These are phyloP conservation scores for Pseudogymnoascus sp. DNA, from an alignment of 2,329 filamentous ascomycete species.

Conservation along the genomic window DNA sequence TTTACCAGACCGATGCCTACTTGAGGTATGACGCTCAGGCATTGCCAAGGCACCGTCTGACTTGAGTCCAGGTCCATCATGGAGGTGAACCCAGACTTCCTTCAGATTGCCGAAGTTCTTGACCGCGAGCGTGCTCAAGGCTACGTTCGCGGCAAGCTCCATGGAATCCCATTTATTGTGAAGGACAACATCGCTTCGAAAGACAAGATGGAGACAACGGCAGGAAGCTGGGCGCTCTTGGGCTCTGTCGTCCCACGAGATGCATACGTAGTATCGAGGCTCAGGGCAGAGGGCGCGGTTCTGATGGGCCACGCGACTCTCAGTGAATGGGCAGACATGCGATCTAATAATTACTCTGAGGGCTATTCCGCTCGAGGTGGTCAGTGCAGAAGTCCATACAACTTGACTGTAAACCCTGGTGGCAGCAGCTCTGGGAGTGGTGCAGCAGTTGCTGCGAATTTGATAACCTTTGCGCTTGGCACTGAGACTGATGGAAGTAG, in stretches of 20 bases:
- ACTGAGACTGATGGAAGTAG: slow-evolving; percentile 66
- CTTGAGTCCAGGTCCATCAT: slow-evolving; percentile 42
- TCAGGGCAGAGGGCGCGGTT: slow-evolving; percentile 54
- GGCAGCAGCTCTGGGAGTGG: slow-evolving; percentile 62
- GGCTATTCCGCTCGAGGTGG: slow-evolving; percentile 59
- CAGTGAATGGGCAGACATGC: slow-evolving; percentile 69
- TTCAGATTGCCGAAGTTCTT: slow-evolving; percentile 50
- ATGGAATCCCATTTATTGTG: slow-evolving; percentile 67
- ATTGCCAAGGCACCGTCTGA: neutral
- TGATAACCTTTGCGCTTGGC: slow-evolving; percentile 56
- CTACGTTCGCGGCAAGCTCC: slow-evolving; percentile 53
- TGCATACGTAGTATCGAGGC: slow-evolving; percentile 50
- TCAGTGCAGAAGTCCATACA: slow-evolving; percentile 58
- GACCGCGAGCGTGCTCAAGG: slow-evolving; percentile 53
- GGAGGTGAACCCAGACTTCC: slow-evolving; percentile 59
- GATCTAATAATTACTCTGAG: slow-evolving; percentile 57
- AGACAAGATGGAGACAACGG: slow-evolving; percentile 66
- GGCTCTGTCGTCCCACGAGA: slow-evolving; percentile 61
- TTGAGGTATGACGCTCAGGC: slow-evolving; percentile 41
- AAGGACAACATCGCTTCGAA: slow-evolving; percentile 66
- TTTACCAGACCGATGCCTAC: slow-evolving; percentile 55
- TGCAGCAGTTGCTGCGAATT: slow-evolving; percentile 54
- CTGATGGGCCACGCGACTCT: slow-evolving; percentile 64
- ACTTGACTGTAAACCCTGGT: slow-evolving; percentile 59
- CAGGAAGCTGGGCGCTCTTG: slow-evolving; percentile 58